Conservation (phyloP, 306 rosid genomes). For the Leucaena leucocephala region DNA sequence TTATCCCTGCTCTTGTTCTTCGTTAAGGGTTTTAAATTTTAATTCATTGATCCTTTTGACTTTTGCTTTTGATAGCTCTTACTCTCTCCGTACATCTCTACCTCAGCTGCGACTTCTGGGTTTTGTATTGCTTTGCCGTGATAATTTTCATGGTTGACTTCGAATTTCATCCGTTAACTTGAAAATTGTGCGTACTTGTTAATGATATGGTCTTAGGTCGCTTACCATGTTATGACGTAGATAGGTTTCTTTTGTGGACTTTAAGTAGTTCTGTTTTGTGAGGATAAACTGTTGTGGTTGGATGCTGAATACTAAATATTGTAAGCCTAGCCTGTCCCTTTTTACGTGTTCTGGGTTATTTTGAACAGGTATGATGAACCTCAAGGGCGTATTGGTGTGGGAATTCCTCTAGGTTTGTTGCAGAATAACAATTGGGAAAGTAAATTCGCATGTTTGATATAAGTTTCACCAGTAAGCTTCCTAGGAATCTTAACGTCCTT, state of each 20-base stretch:
- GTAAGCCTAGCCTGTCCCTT: background rate
- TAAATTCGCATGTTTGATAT: background rate
- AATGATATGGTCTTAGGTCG: background rate
- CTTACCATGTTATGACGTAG: background rate
- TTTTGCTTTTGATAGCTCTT: slow-evolving; percentile 2
- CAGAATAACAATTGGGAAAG: background rate
- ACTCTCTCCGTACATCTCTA: background rate
- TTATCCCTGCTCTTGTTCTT: slow-evolving; percentile 8
- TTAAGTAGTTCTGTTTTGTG: background rate
- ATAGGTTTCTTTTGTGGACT: background rate
- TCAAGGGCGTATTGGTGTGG: background rate
- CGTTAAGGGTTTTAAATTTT: slow-evolving; percentile 20
- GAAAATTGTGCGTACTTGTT: background rate
- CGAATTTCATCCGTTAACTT: background rate
- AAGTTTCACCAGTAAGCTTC: background rate
- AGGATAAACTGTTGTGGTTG: slow-evolving; percentile 14
- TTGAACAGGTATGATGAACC: background rate
- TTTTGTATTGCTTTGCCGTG: background rate
- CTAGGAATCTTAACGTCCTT: background rate
- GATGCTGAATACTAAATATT: background rate
- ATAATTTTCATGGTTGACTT: background rate
- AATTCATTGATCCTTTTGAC: slow-evolving; percentile 23
- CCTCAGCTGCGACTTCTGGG: slow-evolving; percentile 12
- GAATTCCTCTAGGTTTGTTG: background rate
- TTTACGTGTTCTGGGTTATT: background rate